Conservation (phyloP, 257 asterid species). For the Jaltomata sinuosa region DNA sequence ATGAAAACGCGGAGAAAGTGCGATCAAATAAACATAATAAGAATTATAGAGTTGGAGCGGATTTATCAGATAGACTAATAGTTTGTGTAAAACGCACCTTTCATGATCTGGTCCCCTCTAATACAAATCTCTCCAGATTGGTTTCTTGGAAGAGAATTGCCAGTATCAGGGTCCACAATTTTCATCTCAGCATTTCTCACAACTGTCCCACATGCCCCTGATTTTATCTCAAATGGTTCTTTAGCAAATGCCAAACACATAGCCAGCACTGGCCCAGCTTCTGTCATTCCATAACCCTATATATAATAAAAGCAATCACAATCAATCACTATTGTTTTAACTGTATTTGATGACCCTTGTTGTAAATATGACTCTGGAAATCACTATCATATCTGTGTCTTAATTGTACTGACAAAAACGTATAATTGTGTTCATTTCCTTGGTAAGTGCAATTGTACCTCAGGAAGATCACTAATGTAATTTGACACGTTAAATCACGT, state of each 20-base stretch:
- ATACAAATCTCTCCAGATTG: slow-evolving; percentile 85
- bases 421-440: not conserved
- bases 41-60: no score
- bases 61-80: not conserved
- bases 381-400: not conserved
- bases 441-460: no score
- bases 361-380: not conserved
- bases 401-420: not conserved
- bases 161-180: slow-evolving; percentile 59
- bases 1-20: not conserved
- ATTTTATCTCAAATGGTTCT: slow-evolving; percentile 63
- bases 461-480: not conserved
- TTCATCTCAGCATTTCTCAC: slow-evolving; percentile 92
- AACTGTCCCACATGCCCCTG: slow-evolving; percentile 94
- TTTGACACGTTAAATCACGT: not conserved
- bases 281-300: slow-evolving; percentile 97
- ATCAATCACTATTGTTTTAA: not conserved
- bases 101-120: slow-evolving; percentile 88
- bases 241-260: slow-evolving; percentile 93
- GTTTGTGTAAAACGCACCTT: slow-evolving; percentile 25
- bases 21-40: not conserved
- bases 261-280: slow-evolving; percentile 87
- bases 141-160: slow-evolving; percentile 53
- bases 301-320: not conserved
- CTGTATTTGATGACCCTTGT: not conserved